phyloP scores from a whole-genome alignment of 768 basidiomycete genomes.

The Boletus rex-veris region DNA sequence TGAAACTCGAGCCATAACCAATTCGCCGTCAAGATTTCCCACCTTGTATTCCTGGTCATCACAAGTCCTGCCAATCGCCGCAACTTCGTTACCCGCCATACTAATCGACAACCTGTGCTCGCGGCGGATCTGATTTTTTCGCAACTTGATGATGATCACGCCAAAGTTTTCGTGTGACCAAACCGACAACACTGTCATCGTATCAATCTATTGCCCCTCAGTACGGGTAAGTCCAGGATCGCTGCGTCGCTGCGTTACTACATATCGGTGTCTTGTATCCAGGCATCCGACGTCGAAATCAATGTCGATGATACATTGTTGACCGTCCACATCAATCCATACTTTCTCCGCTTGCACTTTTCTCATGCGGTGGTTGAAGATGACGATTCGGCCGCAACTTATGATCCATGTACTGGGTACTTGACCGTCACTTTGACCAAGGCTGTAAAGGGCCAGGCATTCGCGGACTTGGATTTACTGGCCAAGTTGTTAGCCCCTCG shows the following conservation, averaged over 20 bases:
- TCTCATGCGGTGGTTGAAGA: slow-evolving; percentile 63
- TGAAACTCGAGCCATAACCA: neutral
- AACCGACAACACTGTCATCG: slow-evolving; percentile 48
- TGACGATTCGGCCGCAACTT: slow-evolving; percentile 60
- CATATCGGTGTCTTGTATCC: slow-evolving; percentile 20
- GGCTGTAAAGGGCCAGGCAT: slow-evolving; percentile 58
- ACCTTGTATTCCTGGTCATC: no score
- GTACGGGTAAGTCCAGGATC: slow-evolving; percentile 50
- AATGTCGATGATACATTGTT: slow-evolving; percentile 68
- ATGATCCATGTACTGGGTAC: slow-evolving; percentile 77
- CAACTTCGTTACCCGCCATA: neutral
- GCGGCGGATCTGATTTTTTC: neutral
- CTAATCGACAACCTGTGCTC: neutral
- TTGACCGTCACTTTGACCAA: slow-evolving; percentile 74
- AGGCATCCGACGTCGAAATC: slow-evolving; percentile 83
- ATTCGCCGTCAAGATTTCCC: no score
- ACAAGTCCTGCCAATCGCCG: neutral
- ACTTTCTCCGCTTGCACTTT: slow-evolving; percentile 79
- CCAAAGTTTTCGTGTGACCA: slow-evolving; percentile 72
- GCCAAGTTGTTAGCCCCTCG: slow-evolving; percentile 74
- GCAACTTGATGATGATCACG: slow-evolving; percentile 58
- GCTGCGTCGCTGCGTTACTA: neutral
- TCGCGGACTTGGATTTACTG: slow-evolving; percentile 75
- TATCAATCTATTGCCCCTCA: slow-evolving; percentile 68
- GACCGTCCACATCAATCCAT: slow-evolving; percentile 77